phyloP scores from a whole-genome alignment of 2,329 filamentous ascomycete genomes.

The Coniochaeta hoffmannii region DNA sequence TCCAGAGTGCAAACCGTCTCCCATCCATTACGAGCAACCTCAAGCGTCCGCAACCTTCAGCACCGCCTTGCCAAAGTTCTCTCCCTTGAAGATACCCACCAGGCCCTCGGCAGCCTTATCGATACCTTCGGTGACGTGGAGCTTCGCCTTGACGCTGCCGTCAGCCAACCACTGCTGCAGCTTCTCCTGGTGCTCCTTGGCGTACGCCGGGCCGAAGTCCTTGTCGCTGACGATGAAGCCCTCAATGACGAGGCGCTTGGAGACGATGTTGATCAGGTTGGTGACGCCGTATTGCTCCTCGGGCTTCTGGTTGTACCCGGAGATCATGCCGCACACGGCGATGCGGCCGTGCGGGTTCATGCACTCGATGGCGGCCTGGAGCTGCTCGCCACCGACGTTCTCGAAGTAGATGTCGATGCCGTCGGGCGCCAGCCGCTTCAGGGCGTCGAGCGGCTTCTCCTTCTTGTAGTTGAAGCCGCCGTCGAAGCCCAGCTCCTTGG shows the following conservation, averaged over 20 bases:
- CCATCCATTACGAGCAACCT: neutral
- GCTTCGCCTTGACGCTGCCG: constrained; percentile 64
- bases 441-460: constrained; percentile 59
- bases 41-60: constrained; percentile 37
- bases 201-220: constrained; percentile 59
- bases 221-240: constrained; percentile 68
- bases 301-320: constrained; percentile 59
- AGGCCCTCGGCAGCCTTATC: constrained; percentile 69
- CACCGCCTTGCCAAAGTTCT: constrained; percentile 83
- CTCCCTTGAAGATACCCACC: constrained; percentile 65
- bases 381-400: constrained; percentile 45
- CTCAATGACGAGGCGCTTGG: constrained; percentile 61
- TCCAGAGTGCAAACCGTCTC: neutral
- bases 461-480: constrained; percentile 84
- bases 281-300: constrained; percentile 56
- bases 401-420: constrained; percentile 65
- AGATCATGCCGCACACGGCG: constrained; percentile 62
- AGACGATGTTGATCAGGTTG: constrained; percentile 58
- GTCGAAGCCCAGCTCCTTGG: constrained; percentile 43
- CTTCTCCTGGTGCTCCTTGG: constrained; percentile 66
- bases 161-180: constrained; percentile 70
- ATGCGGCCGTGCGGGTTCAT: constrained; percentile 60
- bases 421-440: constrained; percentile 63
- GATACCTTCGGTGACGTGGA: constrained; percentile 65
- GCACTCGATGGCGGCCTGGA: constrained; percentile 34